phyloP scores from a whole-genome alignment of 495 filamentous ascomycete genomes.

The Jackrogersella minutella region DNA sequence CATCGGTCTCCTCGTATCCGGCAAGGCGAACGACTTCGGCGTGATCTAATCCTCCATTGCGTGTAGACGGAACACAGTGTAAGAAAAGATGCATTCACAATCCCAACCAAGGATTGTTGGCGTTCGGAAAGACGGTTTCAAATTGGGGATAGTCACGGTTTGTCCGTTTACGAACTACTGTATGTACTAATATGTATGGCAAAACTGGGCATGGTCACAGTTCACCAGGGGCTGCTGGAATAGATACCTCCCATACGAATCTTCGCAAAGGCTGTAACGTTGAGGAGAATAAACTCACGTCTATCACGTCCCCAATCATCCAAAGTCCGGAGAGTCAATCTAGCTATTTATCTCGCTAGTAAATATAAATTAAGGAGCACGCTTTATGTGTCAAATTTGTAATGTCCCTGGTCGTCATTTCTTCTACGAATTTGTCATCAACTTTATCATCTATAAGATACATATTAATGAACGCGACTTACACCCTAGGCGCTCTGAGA shows the following conservation, averaged over 20 bases:
- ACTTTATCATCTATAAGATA: too few relatives aligned
- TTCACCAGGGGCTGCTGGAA: conserved; percentile 32
- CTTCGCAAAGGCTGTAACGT: conserved; percentile 1
- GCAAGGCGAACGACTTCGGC: conserved; percentile 81
- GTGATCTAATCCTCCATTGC: conserved; percentile 42
- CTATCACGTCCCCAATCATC: background rate
- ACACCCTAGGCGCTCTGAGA: background rate
- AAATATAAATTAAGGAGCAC: conserved; percentile 9
- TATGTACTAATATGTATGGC: conserved; percentile 41
- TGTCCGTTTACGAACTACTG: conserved; percentile 35
- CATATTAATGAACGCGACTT: background rate
- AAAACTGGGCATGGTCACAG: conserved; percentile 25
- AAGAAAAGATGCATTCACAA: conserved; percentile 40
- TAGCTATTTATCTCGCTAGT: conserved; percentile 19
- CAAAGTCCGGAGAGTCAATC: conserved; percentile 1
- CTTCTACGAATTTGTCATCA: background rate
- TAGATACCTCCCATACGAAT: conserved; percentile 19
- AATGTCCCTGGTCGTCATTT: background rate
- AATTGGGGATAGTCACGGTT: conserved; percentile 33
- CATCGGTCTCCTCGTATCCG: conserved; percentile 84
- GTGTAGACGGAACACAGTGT: conserved; percentile 29
- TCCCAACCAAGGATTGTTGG: conserved; percentile 34
- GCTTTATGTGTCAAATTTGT: background rate
- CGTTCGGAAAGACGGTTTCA: conserved; percentile 41
- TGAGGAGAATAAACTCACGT: background rate